phyloP scores from a whole-genome alignment of 176 grass and related monocot genomes.

The Guadua angustifolia region DNA sequence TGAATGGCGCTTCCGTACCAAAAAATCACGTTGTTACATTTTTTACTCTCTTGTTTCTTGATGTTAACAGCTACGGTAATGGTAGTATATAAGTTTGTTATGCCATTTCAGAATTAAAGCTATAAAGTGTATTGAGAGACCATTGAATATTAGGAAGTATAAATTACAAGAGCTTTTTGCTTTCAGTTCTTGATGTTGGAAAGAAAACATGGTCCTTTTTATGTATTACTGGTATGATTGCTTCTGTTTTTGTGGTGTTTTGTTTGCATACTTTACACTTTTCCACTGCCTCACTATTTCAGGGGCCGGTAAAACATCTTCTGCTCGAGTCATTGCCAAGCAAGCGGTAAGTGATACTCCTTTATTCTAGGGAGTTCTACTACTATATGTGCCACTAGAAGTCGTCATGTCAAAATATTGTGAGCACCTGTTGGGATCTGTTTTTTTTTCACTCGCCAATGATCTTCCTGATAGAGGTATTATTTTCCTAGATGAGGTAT shows the following conservation, averaged over 20 bases:
- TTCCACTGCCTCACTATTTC: slow-evolving; percentile 23
- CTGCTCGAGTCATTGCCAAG: slow-evolving; percentile 91
- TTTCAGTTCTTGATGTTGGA: slow-evolving; percentile 19
- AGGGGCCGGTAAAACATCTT: slow-evolving; percentile 96
- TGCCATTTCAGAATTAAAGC: slow-evolving; percentile 12
- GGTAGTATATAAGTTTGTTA: neutral
- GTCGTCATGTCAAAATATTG: slow-evolving; percentile 98
- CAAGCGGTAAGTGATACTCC: slow-evolving; percentile 58
- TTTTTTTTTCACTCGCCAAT: too few relatives aligned
- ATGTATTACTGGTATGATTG: neutral
- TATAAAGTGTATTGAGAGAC: neutral
- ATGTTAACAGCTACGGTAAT: neutral
- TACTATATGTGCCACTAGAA: slow-evolving; percentile 94
- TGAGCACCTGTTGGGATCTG: slow-evolving; percentile 65
- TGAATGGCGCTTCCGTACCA: neutral
- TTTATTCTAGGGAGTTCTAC: slow-evolving; percentile 75
- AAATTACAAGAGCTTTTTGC: neutral
- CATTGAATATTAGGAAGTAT: neutral
- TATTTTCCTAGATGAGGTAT: too few relatives aligned
- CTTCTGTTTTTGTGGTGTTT: neutral
- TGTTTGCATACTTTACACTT: slow-evolving; percentile 6
- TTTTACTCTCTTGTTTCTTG: neutral
- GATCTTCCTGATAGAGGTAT: too few relatives aligned
- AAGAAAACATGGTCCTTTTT: neutral
- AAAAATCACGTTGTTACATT: neutral